Percentiles rank a stretch among this genome's conserved stretches.
phyloP scores from a whole-genome alignment of 495 filamentous ascomycete species.

The Parachaetomium inaequale region DNA sequence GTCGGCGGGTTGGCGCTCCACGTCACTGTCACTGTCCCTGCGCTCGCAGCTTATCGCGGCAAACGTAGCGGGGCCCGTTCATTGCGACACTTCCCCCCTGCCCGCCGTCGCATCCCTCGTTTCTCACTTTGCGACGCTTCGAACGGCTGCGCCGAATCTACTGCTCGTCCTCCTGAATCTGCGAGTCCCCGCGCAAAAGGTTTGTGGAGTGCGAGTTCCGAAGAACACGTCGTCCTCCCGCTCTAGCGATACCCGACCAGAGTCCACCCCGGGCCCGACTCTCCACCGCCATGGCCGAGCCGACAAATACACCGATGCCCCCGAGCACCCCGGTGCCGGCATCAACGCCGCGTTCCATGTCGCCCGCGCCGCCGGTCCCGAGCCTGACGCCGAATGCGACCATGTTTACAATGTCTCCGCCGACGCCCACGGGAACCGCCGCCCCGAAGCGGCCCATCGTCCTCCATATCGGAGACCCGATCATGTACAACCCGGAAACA shows the following conservation, averaged over 20 bases:
- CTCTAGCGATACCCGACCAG: not conserved
- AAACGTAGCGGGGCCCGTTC: constrained; percentile 15
- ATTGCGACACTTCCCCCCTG: constrained; percentile 11
- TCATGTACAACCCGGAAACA: constrained; percentile 60
- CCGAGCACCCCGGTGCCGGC: constrained; percentile 42
- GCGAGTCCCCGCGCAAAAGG: not conserved
- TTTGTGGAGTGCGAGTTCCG: not conserved
- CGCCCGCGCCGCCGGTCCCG: constrained; percentile 37
- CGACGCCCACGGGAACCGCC: constrained; percentile 1
- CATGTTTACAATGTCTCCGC: constrained; percentile 19
- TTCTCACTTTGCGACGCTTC: not conserved
- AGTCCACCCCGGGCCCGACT: not conserved
- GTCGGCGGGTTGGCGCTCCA: not conserved
- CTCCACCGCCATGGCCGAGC: constrained; percentile 42
- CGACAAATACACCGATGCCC: constrained; percentile 47
- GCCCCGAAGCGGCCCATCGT: constrained; percentile 39
- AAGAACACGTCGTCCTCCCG: not conserved
- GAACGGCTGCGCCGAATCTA: not conserved
- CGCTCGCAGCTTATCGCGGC: constrained; percentile 21
- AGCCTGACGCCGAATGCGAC: constrained; percentile 24
- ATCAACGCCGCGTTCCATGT: constrained; percentile 41
- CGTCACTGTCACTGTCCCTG: constrained; percentile 7
- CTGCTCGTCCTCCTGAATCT: not conserved
- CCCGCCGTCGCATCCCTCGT: constrained; percentile 12
- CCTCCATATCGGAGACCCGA: constrained; percentile 66